phyloP scores from a whole-genome alignment of 129 eudicot species.

The Gnaphalium uliginosum region DNA sequence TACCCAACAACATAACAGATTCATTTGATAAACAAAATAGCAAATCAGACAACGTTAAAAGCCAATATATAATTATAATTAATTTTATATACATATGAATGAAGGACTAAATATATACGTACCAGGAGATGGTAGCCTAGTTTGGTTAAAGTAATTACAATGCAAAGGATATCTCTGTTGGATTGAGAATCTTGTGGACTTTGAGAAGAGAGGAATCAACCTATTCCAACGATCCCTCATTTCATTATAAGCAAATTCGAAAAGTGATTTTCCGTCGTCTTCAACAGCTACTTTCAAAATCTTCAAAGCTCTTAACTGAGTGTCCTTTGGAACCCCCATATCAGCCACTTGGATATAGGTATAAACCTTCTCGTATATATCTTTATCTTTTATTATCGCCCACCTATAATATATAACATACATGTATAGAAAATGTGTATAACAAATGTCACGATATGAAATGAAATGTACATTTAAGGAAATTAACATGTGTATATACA shows the following conservation, averaged over 20 bases:
- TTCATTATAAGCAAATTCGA: conserved; percentile 41
- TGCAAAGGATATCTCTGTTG: conserved; percentile 53
- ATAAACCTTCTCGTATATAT: conserved; percentile 42
- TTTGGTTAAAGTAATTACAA: conserved; percentile 53
- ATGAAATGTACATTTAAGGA: neutral
- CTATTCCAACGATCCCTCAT: conserved; percentile 62
- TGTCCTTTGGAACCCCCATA: conserved; percentile 59
- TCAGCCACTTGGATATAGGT: conserved; percentile 31
- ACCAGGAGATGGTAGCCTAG: conserved; percentile 78
- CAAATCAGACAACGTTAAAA: too few species aligned
- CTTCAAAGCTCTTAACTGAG: conserved; percentile 66
- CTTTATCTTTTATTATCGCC: conserved; percentile 76
- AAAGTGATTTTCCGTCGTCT: conserved; percentile 44
- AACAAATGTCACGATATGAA: too few species aligned
- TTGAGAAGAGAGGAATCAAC: conserved; percentile 37
- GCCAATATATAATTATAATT: too few species aligned
- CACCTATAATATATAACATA: conserved; percentile 43
- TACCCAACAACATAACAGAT: neutral
- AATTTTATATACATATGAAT: neutral
- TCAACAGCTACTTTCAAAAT: conserved; percentile 53
- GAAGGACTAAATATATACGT: neutral
- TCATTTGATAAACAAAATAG: too few species aligned
- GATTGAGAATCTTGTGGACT: conserved; percentile 53
- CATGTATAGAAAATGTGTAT: too few species aligned
- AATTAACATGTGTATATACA: neutral